A percentile compares a stretch with the other conserved stretches of the same genome.
Evolutionary conservation across 495 filamentous ascomycete species (phyloP).

Genomic region (Talaromyces thailandensis): DNA sequence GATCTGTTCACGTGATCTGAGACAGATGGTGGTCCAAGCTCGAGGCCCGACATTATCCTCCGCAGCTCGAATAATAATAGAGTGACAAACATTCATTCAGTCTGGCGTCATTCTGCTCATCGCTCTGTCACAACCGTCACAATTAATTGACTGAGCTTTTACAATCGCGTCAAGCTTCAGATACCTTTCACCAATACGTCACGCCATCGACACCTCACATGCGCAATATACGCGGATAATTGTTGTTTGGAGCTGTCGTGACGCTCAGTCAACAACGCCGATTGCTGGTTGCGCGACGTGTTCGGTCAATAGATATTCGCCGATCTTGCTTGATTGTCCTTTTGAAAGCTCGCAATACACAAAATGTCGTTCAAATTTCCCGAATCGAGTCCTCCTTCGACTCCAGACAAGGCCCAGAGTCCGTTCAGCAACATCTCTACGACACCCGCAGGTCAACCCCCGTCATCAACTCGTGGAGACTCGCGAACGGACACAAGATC

Average conservation of each 20-base stretch:
- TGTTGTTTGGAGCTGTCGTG: background rate
- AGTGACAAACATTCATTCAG: background rate
- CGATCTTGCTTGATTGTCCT: background rate
- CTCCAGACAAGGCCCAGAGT: conserved; percentile 33
- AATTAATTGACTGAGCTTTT: background rate
- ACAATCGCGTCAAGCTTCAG: background rate
- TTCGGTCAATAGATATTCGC: background rate
- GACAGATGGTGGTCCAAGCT: background rate
- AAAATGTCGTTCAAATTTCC: conserved; percentile 33
- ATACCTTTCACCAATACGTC: background rate
- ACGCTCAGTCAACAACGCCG: background rate
- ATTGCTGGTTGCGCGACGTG: background rate
- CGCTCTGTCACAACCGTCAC: too few relatives aligned
- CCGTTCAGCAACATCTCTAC: conserved; percentile 53
- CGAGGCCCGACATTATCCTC: background rate
- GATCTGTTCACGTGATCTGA: background rate
- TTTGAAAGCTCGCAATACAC: background rate
- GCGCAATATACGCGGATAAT: background rate
- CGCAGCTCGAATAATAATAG: background rate
- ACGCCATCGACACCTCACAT: background rate
- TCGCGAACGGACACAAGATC: conserved; percentile 47
- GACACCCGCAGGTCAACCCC: conserved; percentile 69
- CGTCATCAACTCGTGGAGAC: conserved; percentile 53
- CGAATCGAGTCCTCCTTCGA: conserved; percentile 29
- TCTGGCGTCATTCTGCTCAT: background rate